phyloP scores from a whole-genome alignment of 495 filamentous ascomycete genomes.

The Tuber brumale region DNA sequence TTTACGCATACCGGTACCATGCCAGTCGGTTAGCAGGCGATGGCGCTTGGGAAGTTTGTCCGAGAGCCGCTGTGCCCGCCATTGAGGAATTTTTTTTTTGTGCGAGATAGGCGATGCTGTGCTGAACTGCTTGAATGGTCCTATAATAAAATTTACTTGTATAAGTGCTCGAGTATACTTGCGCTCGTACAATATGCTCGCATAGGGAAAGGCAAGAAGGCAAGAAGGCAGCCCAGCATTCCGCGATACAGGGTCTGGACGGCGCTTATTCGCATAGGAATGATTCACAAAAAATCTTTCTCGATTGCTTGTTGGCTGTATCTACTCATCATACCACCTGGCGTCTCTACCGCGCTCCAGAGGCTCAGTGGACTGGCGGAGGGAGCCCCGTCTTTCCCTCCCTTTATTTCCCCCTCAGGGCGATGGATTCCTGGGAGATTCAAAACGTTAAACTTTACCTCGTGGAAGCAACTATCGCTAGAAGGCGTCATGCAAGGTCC shows the following conservation, averaged over 20 bases:
- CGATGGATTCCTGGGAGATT: neutral
- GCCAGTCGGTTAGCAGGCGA: neutral
- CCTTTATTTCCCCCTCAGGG: neutral
- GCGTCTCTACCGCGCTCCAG: neutral
- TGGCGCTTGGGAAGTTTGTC: neutral
- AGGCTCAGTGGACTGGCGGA: neutral
- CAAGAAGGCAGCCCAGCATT: neutral
- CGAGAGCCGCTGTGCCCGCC: neutral
- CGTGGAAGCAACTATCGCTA: neutral
- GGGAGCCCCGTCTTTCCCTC: neutral
- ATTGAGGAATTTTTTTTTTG: neutral
- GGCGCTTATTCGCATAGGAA: neutral
- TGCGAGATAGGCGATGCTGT: neutral
- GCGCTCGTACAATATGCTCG: neutral
- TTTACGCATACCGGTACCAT: neutral
- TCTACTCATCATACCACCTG: neutral
- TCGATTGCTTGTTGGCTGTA: neutral
- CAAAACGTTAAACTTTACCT: neutral
- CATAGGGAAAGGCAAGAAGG: neutral
- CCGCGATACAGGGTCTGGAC: neutral
- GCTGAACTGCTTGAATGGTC: neutral
- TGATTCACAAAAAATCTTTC: neutral
- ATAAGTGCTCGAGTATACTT: neutral
- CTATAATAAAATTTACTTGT: too few species aligned
- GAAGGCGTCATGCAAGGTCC: neutral